These are phyloP conservation scores for Globisporangium cederbergense DNA, from an alignment of 352 stramenopile species.

Conservation along the genomic window DNA sequence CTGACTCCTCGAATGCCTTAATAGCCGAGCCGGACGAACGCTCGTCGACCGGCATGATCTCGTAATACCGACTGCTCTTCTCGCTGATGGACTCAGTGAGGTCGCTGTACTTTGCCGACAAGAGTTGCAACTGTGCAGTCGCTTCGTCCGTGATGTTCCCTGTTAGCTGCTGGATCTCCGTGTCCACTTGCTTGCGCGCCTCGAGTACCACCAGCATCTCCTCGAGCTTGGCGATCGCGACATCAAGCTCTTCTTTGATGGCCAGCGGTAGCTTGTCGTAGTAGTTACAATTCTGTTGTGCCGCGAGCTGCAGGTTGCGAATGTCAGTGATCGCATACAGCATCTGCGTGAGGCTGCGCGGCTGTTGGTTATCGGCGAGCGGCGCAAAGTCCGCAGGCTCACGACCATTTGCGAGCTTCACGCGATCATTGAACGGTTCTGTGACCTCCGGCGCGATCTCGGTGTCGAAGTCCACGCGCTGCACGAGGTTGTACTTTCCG, in stretches of 20 bases:
- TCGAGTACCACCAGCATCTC: constrained; percentile 51
- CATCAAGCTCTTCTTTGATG: constrained; percentile 46
- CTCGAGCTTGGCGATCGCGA: constrained; percentile 38
- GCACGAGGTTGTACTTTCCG: constrained; percentile 72
- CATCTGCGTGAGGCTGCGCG: constrained; percentile 39
- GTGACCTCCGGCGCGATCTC: constrained; percentile 49
- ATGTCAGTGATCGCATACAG: constrained; percentile 66
- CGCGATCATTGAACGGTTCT: constrained; percentile 35
- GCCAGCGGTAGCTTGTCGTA: constrained; percentile 54
- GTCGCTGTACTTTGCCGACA: constrained; percentile 40
- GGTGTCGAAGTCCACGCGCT: constrained; percentile 47
- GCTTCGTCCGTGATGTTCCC: constrained; percentile 47
- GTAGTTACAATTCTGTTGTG: constrained; percentile 40
- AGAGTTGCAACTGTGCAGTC: constrained; percentile 28
- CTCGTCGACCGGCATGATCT: constrained; percentile 71
- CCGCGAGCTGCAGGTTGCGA: constrained; percentile 57
- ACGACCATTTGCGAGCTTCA: constrained; percentile 26
- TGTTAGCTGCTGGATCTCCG: constrained; percentile 42
- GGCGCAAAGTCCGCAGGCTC: constrained; percentile 5
- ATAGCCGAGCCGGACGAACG: constrained; percentile 46
- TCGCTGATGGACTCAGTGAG: constrained; percentile 67
- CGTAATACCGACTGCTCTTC: constrained; percentile 69
- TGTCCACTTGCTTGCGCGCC: constrained; percentile 38
- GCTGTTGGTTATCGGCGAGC: neutral
- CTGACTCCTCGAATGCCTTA: constrained; percentile 45